Conservation (phyloP, 148 eudicot species). For the Oxyria digyna region DNA sequence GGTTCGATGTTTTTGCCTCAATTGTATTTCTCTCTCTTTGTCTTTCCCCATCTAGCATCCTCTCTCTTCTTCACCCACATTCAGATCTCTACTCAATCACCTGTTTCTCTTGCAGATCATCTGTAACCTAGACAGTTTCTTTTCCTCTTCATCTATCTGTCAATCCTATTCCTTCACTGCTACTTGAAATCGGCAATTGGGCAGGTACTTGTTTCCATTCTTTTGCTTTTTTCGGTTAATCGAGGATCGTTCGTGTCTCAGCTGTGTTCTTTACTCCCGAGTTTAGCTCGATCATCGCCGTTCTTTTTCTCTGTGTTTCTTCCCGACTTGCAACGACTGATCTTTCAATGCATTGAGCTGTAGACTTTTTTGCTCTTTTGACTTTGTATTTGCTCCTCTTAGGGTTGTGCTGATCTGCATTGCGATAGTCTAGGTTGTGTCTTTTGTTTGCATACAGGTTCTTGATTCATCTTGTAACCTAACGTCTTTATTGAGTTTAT, state of each 20-base stretch:
- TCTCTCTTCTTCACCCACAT: conserved; percentile 3
- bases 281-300: not conserved
- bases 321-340: not conserved
- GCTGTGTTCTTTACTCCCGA: not conserved
- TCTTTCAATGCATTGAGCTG: not conserved
- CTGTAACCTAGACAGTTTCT: not conserved
- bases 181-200: not conserved
- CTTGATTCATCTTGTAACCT: not conserved
- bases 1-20: conserved; percentile 1
- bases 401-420: conserved; percentile 2
- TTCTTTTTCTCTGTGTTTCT: not conserved
- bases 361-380: not conserved
- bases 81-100: not conserved
- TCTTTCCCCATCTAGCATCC: conserved; percentile 1
- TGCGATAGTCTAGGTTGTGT: not conserved
- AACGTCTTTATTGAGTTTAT: not conserved
- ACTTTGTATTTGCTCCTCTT: not conserved
- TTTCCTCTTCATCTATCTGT: not conserved
- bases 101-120: not conserved
- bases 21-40: not conserved
- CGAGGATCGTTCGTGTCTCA: not conserved
- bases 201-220: not conserved
- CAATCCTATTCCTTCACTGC: not conserved
- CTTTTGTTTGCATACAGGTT: not conserved
- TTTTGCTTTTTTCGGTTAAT: not conserved